A percentile compares a stretch with the other conserved stretches of the same genome.
Conservation (phyloP, 2,329 filamentous ascomycete genomes). For the Claviceps cyperi region DNA sequence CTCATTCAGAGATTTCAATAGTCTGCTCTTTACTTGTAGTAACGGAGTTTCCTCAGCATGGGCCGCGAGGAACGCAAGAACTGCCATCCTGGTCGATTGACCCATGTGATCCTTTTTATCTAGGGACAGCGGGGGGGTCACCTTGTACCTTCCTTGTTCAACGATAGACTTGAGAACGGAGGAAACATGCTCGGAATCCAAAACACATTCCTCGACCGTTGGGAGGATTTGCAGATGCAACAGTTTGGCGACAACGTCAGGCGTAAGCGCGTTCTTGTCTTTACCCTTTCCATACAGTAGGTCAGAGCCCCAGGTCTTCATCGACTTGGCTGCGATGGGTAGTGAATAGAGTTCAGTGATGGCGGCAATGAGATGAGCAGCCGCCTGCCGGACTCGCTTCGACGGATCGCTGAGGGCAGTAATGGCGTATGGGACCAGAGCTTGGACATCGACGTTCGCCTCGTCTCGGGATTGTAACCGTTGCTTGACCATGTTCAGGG, state of each 20-base stretch:
- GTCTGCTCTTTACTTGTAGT: constrained; percentile 50
- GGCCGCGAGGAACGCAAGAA: constrained; percentile 59
- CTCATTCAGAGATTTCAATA: constrained; percentile 59
- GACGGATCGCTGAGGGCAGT: constrained; percentile 62
- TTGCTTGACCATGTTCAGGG: constrained; percentile 49
- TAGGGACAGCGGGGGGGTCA: constrained; percentile 19
- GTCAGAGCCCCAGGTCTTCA: constrained; percentile 43
- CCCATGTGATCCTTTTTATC: constrained; percentile 42
- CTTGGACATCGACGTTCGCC: constrained; percentile 52
- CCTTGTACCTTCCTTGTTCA: constrained; percentile 26
- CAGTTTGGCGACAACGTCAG: constrained; percentile 44
- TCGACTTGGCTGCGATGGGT: constrained; percentile 22
- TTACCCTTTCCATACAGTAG: constrained; percentile 46
- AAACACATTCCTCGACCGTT: constrained; percentile 68
- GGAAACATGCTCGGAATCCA: constrained; percentile 60
- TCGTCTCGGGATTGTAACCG: constrained; percentile 37
- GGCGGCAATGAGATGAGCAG: constrained; percentile 49
- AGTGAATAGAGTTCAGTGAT: constrained; percentile 35
- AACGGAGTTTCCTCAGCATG: constrained; percentile 59
- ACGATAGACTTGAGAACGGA: constrained; percentile 37
- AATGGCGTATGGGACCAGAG: constrained; percentile 68
- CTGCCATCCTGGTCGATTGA: constrained; percentile 45
- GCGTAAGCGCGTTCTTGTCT: constrained; percentile 38
- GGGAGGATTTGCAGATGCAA: constrained; percentile 56
- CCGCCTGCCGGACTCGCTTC: constrained; percentile 60